Evolutionary conservation across 768 basidiomycete genomes (phyloP).

Genomic region (Chalciporus piperatus): DNA sequence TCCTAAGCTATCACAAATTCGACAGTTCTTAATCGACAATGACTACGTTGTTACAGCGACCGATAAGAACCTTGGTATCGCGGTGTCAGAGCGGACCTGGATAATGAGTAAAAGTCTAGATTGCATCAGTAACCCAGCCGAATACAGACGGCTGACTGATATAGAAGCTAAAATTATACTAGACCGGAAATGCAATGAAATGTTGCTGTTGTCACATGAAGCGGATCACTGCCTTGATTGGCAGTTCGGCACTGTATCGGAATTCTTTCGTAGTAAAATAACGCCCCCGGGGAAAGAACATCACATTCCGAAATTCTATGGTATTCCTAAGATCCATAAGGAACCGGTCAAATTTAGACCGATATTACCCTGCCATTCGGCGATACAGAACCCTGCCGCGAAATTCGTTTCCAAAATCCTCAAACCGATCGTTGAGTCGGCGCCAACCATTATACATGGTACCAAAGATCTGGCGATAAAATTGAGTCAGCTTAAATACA

Average conservation of each 20-base stretch:
- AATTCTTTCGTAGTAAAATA: background rate
- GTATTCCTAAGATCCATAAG: slow-evolving; percentile 15
- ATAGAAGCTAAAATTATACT: background rate
- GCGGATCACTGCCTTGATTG: background rate
- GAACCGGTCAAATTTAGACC: slow-evolving; percentile 3
- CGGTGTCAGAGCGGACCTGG: slow-evolving; percentile 6
- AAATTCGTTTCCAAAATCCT: slow-evolving; percentile 5
- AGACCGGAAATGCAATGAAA: background rate
- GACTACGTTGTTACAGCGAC: background rate
- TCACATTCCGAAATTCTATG: slow-evolving; percentile 6
- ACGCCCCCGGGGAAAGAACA: background rate
- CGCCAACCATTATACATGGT: slow-evolving; percentile 3
- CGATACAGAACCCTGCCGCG: background rate
- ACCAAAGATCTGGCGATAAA: slow-evolving; percentile 13
- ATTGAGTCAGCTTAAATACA: slow-evolving; percentile 2
- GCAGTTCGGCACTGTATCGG: background rate
- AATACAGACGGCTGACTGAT: background rate
- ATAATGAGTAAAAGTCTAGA: background rate
- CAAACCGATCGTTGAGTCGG: slow-evolving; percentile 6
- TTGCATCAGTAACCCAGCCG: background rate
- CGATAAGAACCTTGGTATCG: slow-evolving; percentile 3
- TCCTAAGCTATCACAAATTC: background rate
- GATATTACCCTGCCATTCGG: background rate
- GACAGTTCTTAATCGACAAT: background rate
- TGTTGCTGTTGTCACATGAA: background rate